These are phyloP conservation scores for Alternaria postmessia DNA, from an alignment of 2,329 filamentous ascomycete genomes.

Conservation along the genomic window DNA sequence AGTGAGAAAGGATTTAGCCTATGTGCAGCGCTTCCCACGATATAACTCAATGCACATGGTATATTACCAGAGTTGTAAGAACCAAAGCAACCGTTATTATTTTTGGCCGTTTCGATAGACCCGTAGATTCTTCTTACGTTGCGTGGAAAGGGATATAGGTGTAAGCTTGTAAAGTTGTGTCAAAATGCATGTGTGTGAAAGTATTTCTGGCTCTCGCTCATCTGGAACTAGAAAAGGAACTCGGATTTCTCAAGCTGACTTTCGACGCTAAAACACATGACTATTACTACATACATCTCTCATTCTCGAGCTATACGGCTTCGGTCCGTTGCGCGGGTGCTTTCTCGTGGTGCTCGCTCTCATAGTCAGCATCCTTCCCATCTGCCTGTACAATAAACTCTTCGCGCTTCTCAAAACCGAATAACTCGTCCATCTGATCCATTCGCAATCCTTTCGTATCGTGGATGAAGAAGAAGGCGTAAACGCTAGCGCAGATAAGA, in stretches of 20 bases:
- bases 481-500: slow-evolving; percentile 49
- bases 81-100: not conserved
- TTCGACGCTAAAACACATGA: not conserved
- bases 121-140: not conserved
- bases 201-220: not conserved
- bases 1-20: slow-evolving; percentile 4
- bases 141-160: not conserved
- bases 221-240: not conserved
- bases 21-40: not conserved
- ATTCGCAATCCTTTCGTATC: slow-evolving; percentile 51
- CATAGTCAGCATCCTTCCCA: slow-evolving; percentile 18
- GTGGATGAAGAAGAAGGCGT: slow-evolving; percentile 52
- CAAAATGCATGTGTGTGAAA: not conserved
- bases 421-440: slow-evolving; percentile 51
- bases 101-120: not conserved
- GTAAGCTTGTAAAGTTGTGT: not conserved
- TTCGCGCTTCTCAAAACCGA: slow-evolving; percentile 40
- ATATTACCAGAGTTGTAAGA: not conserved
- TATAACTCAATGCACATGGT: not conserved
- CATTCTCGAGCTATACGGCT: not conserved
- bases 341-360: slow-evolving; percentile 31
- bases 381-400: slow-evolving; percentile 10
- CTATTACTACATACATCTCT: not conserved
- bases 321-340: slow-evolving; percentile 4
- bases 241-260: not conserved